Evolutionary conservation across 2,329 filamentous ascomycete species (phyloP), one percentile per base, ranked within the genome.

Genomic region (Colletotrichum tabaci): DNA sequence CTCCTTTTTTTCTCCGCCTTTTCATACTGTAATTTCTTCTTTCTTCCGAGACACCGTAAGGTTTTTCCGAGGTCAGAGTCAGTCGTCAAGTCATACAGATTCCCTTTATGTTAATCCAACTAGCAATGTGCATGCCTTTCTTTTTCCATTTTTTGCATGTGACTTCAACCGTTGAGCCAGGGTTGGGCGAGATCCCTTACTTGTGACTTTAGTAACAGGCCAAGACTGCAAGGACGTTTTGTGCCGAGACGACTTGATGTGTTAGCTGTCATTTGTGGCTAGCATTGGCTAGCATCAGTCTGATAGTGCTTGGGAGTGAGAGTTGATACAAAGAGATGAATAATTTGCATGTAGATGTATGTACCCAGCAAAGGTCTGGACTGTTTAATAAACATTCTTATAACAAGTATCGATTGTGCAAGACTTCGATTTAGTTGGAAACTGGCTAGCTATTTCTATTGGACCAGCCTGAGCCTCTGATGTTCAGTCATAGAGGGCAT

Each of bases 41-140:
- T 70, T 69, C 67, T 76, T 76, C 73, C 42, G 70, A 72, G 70
- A 71, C 66, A 72, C 70, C 61, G 70, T 56, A 56, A 72, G 70
- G 66, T 72, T 71, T 60, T 72, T 65, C 49, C 23, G 66, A 71
- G 66, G 69, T 72, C 69, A 72, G 66, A 72, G 70, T 71, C 70
- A 61, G 66, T 71, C 46, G 70, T 65, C 55, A 70, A 65, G 66
- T 66, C 70, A 71, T 71, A 72, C 66, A 68, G 68, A 70, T 72
- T 71, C 70, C 70, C 70, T 72, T 71, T 58, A 62, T 61, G 67
- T 71, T 66, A 61, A 67, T 56, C 40, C 46, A 71, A 66, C n/a
- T 53, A 52, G 55, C 53, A 10, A 30, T 58, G 40, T 68, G 69
- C 47, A 55, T 61, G 58, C n/a, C 40, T 58, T 58, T 52, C 53